Conservation (phyloP, 2,329 filamentous ascomycete genomes). For the Verticillium longisporum region DNA sequence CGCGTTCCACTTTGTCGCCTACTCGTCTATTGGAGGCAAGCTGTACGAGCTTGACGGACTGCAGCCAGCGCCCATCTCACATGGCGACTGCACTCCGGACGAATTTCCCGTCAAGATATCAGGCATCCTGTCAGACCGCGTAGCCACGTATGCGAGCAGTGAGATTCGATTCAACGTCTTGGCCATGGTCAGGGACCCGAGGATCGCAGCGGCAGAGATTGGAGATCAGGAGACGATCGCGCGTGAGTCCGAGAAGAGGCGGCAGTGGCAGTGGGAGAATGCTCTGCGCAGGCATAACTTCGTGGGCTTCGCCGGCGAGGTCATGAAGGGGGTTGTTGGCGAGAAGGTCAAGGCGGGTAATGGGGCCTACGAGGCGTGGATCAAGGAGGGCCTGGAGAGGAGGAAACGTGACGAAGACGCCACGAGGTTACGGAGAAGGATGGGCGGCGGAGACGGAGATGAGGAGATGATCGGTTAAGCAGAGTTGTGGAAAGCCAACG, state of each 20-base stretch:
- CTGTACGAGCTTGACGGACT: constrained; percentile 95
- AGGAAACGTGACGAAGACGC: constrained; percentile 27
- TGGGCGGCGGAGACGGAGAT: constrained; percentile 9
- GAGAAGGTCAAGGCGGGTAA: constrained; percentile 60
- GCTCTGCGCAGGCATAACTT: constrained; percentile 89
- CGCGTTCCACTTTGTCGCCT: constrained; percentile 96
- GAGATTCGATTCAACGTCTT: constrained; percentile 97
- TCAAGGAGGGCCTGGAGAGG: constrained; percentile 58
- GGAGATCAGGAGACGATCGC: constrained; percentile 75
- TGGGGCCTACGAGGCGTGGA: constrained; percentile 64
- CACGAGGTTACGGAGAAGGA: constrained; percentile 10
- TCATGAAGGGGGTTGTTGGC: constrained; percentile 78
- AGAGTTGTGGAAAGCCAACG: too few relatives aligned
- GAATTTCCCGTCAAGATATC: constrained; percentile 77
- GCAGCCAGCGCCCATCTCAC: constrained; percentile 85
- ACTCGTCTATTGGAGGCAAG: constrained; percentile 70
- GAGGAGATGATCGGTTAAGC: constrained; percentile 8
- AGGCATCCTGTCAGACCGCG: constrained; percentile 75
- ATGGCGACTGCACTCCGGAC: constrained; percentile 65
- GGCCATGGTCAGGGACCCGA: constrained; percentile 81
- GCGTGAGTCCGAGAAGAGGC: constrained; percentile 75
- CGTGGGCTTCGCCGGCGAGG: constrained; percentile 86
- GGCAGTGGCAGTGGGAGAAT: constrained; percentile 92
- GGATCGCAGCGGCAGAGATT: constrained; percentile 69
- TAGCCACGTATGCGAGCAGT: constrained; percentile 73